A percentile compares a stretch with the other conserved stretches of the same genome.
phyloP scores from a whole-genome alignment of 257 asterid species.

The Catharanthus roseus region DNA sequence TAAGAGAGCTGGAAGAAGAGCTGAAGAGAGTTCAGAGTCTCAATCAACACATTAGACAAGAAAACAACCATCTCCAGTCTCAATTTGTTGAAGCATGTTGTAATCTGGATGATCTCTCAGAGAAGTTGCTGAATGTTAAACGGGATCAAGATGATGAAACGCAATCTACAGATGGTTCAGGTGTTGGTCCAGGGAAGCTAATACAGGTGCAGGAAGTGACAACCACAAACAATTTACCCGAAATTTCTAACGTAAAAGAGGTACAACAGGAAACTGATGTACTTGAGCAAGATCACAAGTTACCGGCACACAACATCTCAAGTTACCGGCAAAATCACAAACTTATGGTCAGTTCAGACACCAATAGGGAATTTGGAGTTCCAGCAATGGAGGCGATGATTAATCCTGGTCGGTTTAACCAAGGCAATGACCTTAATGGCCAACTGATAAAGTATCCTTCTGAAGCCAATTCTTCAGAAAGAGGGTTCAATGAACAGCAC shows the following conservation, averaged over 20 bases:
- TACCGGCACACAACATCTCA: constrained; percentile 5
- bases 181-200: constrained; percentile 2
- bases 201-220: background rate
- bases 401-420: background rate
- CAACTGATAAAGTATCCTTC: background rate
- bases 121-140: constrained; percentile 24
- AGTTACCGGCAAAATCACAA: background rate
- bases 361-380: background rate
- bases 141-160: constrained; percentile 26
- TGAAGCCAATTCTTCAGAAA: constrained; percentile 1
- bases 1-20: constrained; percentile 36
- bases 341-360: background rate
- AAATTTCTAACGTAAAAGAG: background rate
- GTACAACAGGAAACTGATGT: constrained; percentile 8
- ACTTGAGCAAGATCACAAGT: background rate
- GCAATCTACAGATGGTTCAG: constrained; percentile 8
- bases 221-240: background rate
- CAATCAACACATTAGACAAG: constrained; percentile 14
- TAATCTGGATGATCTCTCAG: constrained; percentile 29
- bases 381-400: background rate
- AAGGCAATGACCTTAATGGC: background rate
- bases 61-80: constrained; percentile 22
- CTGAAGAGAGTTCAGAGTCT: constrained; percentile 28
- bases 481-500: background rate
- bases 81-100: constrained; percentile 26